Base-by-base conservation (phyloP, 345 rosid species). In the Citrus hindsii region DNA sequence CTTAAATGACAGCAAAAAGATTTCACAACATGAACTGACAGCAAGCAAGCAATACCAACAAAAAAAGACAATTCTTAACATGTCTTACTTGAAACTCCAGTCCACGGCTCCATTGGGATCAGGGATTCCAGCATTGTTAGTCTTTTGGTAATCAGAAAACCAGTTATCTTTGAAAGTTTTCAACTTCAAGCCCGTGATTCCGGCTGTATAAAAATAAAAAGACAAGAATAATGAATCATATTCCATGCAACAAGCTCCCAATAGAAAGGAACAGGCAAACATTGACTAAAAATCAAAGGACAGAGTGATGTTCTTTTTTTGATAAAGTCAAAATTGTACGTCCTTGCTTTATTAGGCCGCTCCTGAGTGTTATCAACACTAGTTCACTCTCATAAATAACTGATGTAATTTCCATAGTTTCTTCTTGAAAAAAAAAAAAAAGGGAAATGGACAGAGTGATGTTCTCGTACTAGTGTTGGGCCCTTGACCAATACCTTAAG, bases 61-160 rank as follows among this genome's bases (percentile, higher is more conserved):
- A 46, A 22, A 72, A 72, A 55, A 69, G 58, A 67, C 51, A 77
- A 74, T 68, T 74, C 89, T 86, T 74, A 40, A 35, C 74, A 48
- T 71, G 38, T 58, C 89, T 85, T 90, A 97, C 99, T 97, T 90
- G 88, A 97, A 97, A 82, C 83, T 91, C 99, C 99, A 97, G 69
- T 85, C 79, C 59, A 88, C 89, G 63, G 83, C 70, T 86, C 99
- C 99, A 0, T 87, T 73, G 69, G 90, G 79, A 84, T 89, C 98
- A 85, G 99, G 99, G 82, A 94, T 94, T 76, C 99, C 99, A 73
- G 93, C 99, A 85, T 84, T 63, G 79, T 97, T 97, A 62, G 99
- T 97, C 63, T 87, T 87, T 83, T 92, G 93, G 86, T 97, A 97
- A 73, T 89, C 93, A 56, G 99, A 83, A 80, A 90, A 77, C 99